Percentiles rank a stretch among this genome's conserved stretches.
phyloP scores from a whole-genome alignment of 495 filamentous ascomycete genomes.

The Xylaria sp. region DNA sequence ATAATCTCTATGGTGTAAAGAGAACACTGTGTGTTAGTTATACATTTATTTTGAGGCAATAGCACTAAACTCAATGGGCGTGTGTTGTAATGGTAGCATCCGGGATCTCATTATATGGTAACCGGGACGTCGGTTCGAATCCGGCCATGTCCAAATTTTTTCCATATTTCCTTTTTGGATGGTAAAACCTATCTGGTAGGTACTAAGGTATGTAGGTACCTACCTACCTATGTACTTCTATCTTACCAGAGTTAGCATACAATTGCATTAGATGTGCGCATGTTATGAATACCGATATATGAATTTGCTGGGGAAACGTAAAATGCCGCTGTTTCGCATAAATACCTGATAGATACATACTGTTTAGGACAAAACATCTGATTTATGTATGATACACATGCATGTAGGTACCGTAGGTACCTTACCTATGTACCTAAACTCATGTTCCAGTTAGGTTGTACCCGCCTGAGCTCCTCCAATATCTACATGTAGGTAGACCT shows the following conservation, averaged over 20 bases:
- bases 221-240: too few relatives aligned
- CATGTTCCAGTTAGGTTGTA: background rate
- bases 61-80: slow-evolving; percentile 5
- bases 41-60: background rate
- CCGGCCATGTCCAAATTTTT: slow-evolving; percentile 22
- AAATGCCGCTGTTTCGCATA: background rate
- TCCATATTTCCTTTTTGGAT: slow-evolving; percentile 22
- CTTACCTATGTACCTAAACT: background rate
- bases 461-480: background rate
- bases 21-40: slow-evolving; percentile 8
- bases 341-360: background rate
- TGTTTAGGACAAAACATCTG: background rate
- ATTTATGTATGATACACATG: too few relatives aligned
- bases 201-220: too few relatives aligned
- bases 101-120: slow-evolving; percentile 18
- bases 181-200: too few relatives aligned
- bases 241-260: too few relatives aligned
- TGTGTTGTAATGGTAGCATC: slow-evolving; percentile 23
- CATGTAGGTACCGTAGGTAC: background rate
- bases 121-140: slow-evolving; percentile 24
- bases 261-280: too few relatives aligned
- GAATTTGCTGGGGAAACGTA: too few relatives aligned
- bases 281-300: too few relatives aligned
- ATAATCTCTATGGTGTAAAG: background rate
- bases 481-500: background rate